phyloP scores from a whole-genome alignment of 257 asterid species.

The Knoxia roxburghii region DNA sequence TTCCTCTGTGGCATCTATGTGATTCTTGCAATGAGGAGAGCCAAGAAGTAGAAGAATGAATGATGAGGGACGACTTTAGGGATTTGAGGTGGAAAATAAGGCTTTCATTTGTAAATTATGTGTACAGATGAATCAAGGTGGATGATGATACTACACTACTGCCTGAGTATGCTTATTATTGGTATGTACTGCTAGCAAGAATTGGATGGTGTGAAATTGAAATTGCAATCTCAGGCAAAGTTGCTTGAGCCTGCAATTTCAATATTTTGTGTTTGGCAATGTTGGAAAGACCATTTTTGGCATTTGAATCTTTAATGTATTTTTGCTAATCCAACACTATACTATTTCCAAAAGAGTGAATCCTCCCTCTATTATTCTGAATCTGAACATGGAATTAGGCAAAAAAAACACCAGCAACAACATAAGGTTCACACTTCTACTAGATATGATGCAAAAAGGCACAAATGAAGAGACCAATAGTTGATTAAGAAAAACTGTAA shows the following conservation, averaged over 20 bases:
- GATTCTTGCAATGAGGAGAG: conserved; percentile 12
- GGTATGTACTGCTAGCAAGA: too few relatives aligned
- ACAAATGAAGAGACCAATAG: background rate
- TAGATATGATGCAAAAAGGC: background rate
- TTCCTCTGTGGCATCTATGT: conserved; percentile 45
- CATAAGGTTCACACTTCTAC: background rate
- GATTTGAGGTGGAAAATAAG: too few relatives aligned
- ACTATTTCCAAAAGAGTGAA: background rate
- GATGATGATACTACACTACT: too few relatives aligned
- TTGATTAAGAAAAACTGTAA: background rate
- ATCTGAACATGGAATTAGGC: background rate
- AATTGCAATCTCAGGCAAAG: too few relatives aligned
- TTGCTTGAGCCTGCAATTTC: too few relatives aligned
- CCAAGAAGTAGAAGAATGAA: too few relatives aligned
- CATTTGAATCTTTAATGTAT: background rate
- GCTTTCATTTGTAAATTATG: background rate
- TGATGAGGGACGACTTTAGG: too few relatives aligned
- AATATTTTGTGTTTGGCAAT: too few relatives aligned
- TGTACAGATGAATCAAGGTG: background rate
- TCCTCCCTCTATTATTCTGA: too few relatives aligned
- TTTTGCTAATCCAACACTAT: background rate
- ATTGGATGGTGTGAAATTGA: too few relatives aligned
- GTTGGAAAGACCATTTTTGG: background rate
- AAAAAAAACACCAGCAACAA: background rate
- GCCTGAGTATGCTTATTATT: too few relatives aligned